phyloP scores from a whole-genome alignment of 176 grass and related monocot genomes.

The Oryza meyeriana region DNA sequence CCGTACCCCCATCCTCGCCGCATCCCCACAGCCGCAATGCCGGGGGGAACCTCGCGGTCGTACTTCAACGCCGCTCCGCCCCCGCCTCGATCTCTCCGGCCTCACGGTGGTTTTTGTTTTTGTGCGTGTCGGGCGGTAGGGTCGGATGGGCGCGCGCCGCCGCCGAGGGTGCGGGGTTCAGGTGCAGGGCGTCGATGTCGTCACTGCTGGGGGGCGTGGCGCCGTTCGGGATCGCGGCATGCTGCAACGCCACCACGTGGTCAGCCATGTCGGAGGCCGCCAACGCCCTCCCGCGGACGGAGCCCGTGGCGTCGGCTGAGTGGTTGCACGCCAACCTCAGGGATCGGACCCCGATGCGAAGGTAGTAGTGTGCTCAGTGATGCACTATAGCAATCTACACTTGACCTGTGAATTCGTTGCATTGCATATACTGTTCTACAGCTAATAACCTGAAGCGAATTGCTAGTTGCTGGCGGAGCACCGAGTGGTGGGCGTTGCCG shows the following conservation, averaged over 20 bases:
- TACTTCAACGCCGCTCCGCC: slow-evolving; percentile 21
- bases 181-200: slow-evolving; percentile 14
- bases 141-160: slow-evolving; percentile 40
- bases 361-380: slow-evolving; percentile 36
- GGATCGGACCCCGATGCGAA: slow-evolving; percentile 79
- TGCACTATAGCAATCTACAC: not conserved
- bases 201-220: not conserved
- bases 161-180: not conserved
- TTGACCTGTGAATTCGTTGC: not conserved
- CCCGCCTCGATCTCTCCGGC: not conserved
- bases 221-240: slow-evolving; percentile 38
- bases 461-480: not conserved
- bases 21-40: too few species aligned
- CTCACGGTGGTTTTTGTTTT: not conserved
- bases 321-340: slow-evolving; percentile 86
- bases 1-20: too few species aligned
- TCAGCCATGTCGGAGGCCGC: slow-evolving; percentile 41
- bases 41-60: slow-evolving; percentile 49
- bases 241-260: slow-evolving; percentile 46
- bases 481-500: too few species aligned
- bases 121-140: slow-evolving; percentile 6
- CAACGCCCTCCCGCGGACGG: slow-evolving; percentile 43
- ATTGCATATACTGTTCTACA: too few species aligned
- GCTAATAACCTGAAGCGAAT: not conserved
- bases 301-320: slow-evolving; percentile 82